Base-by-base conservation (phyloP, 2,329 filamentous ascomycete species). In the Coniochaeta sp. region DNA sequence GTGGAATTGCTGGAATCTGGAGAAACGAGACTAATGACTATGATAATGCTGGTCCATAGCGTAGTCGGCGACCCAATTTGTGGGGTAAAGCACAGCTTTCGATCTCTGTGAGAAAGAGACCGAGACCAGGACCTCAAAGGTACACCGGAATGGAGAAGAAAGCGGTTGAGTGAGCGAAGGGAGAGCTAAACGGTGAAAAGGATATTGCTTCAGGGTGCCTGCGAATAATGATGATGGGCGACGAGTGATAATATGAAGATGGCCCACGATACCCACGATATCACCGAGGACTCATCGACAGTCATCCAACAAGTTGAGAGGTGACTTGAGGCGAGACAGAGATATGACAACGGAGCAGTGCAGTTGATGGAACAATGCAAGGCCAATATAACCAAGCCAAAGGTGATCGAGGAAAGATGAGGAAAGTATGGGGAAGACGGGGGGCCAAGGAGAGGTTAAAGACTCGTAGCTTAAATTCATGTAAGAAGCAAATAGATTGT, bases 1-100 rank as follows among this genome's bases (percentile, higher is more conserved):
- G 56, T 58, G 56, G 56, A 44, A 44, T 58, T 58, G 38, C 38
- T 58, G 56, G 56, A 58, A 58, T 58, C 56, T 58, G 34, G 34
- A 40, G 38, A 40, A 44, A 40, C 54, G 9, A 56, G 54, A 36
- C 54, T 38, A 56, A 47, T 47, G 43, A 47, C 16, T 47, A 6
- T 22, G 54, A 38, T 36, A 26, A 56, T 34, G 24, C 47, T 52
- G 9, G 47, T 38, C 31, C 54, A 14, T 22, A 36, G 34, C 22
- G 56, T 58, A 44, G 56, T 58, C 38, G 56, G 56, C 54, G 56
- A 34, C 38, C 36, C 56, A 44, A 58, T 58, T 26, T 58, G 56
- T 58, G 56, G 56, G 56, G 56, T 58, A 58, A 58, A 58, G 22
- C 28, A 24, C 54, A 57, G n/a, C n/a, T 16, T 38, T 24, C 16